phyloP scores from a whole-genome alignment of 768 basidiomycete species.

The Suillus americanus region DNA sequence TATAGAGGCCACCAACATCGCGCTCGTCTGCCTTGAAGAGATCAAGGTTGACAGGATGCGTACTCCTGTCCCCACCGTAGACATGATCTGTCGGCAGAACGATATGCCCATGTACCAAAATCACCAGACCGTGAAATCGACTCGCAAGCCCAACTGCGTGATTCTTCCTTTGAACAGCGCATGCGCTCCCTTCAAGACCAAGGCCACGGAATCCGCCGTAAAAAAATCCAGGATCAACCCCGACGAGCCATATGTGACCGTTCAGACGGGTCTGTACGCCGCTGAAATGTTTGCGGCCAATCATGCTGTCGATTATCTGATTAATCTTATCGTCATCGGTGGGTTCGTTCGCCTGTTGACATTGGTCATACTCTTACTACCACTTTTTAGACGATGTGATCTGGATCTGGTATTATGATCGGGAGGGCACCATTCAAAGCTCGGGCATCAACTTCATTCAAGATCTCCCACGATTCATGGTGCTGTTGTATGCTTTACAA shows the following conservation, averaged over 20 bases:
- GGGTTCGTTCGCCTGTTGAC: neutral
- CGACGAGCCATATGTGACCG: neutral
- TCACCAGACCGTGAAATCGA: neutral
- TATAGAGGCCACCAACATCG: neutral
- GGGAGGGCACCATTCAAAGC: neutral
- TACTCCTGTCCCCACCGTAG: neutral
- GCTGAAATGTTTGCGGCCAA: no score
- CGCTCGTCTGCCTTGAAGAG: neutral
- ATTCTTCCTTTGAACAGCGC: neutral
- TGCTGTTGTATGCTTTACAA: no score
- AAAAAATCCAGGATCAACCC: no score
- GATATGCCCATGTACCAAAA: neutral
- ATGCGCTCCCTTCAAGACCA: neutral
- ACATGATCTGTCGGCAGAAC: neutral
- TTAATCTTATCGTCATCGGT: neutral
- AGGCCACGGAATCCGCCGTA: no score
- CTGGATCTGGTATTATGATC: slow-evolving; percentile 2
- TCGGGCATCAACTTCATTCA: neutral
- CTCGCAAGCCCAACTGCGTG: slow-evolving; percentile 2
- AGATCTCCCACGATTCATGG: no score
- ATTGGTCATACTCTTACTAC: neutral
- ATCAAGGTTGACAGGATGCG: neutral
- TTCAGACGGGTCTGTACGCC: neutral
- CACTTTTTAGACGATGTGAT: neutral
- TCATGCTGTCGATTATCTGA: neutral